phyloP scores from a whole-genome alignment of 73 alveolate species.

The Tetrahymena malaccensis region DNA sequence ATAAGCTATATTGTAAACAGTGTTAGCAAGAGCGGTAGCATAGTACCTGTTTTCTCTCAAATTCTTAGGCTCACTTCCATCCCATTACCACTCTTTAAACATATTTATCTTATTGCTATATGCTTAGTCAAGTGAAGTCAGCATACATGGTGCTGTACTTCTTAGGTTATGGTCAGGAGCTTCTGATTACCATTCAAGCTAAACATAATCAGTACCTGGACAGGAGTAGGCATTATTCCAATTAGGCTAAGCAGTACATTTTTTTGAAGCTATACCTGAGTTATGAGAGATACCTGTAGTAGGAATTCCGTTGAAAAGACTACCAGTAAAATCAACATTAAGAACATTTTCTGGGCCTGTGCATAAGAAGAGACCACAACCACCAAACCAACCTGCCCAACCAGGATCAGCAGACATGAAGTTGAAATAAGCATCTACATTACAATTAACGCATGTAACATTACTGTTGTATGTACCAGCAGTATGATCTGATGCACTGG shows the following conservation, averaged over 20 bases:
- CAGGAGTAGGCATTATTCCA: conserved; percentile 36
- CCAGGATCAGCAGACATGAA: conserved; percentile 14
- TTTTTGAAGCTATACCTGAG: background rate
- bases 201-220: background rate
- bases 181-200: conserved; percentile 5
- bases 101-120: conserved; percentile 1
- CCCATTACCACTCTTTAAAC: conserved; percentile 34
- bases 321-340: conserved; percentile 20
- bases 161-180: conserved; percentile 36
- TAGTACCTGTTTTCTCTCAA: conserved; percentile 15
- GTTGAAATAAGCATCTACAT: background rate
- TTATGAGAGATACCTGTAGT: conserved; percentile 16
- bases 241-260: background rate
- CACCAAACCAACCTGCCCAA: conserved; percentile 12
- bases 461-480: conserved; percentile 15
- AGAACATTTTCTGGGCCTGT: conserved; percentile 14
- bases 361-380: too few relatives aligned
- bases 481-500: conserved; percentile 3
- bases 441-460: conserved; percentile 7
- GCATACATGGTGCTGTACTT: background rate
- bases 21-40: background rate
- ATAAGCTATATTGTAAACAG: background rate
- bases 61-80: conserved; percentile 35
- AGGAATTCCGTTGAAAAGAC: background rate
- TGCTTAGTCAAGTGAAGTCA: background rate